Evolutionary conservation across 2,329 filamentous ascomycete species (phyloP).

Genomic region (Botrytis sinoallii): DNA sequence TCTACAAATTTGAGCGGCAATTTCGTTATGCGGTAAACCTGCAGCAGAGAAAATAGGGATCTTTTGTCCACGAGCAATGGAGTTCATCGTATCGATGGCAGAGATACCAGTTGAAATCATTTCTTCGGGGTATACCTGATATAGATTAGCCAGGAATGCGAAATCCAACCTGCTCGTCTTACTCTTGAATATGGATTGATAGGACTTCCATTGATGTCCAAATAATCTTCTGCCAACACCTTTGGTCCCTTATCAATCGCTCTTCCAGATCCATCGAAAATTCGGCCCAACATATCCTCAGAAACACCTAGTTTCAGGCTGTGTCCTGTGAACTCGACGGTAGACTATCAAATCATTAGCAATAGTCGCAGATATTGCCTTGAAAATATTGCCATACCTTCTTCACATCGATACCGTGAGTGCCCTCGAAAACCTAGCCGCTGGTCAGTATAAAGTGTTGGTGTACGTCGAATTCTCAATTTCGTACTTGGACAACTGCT

Average conservation of each 20-base stretch:
- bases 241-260: conserved; percentile 99
- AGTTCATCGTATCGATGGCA: conserved; percentile 98
- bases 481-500: conserved; percentile 85
- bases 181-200: conserved; percentile 98
- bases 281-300: conserved; percentile 98
- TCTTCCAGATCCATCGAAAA: conserved; percentile 96
- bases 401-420: conserved; percentile 96
- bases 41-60: conserved; percentile 99
- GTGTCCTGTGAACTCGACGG: conserved; percentile 94
- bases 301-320: conserved; percentile 98
- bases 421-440: conserved; percentile 90
- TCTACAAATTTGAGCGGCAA: conserved; percentile 97
- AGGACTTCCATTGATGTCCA: conserved; percentile 98
- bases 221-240: conserved; percentile 94
- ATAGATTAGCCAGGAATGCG: conserved; percentile 2
- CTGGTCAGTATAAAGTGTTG: conserved; percentile 31
- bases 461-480: neutral
- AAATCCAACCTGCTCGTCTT: conserved; percentile 39
- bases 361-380: neutral
- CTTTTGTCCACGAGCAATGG: conserved; percentile 97
- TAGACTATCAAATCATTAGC: conserved; percentile 59
- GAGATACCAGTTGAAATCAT: conserved; percentile 99
- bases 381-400: conserved; percentile 56
- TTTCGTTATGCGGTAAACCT: conserved; percentile 98
- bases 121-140: conserved; percentile 93